Conservation (phyloP, 2,329 filamentous ascomycete species). For the Fusarium hostae region DNA sequence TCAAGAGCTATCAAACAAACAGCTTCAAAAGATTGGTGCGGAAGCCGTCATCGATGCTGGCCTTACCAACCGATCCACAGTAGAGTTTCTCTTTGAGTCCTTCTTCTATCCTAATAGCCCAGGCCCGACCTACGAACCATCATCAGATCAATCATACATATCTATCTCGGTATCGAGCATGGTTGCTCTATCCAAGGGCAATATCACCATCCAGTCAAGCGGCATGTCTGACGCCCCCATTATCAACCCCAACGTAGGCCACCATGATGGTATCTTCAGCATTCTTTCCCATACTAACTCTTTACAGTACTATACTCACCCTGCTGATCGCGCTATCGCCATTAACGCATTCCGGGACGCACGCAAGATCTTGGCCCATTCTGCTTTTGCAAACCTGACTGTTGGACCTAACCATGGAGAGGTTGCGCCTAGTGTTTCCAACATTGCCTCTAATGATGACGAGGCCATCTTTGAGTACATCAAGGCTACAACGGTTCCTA, state of each 20-base stretch:
- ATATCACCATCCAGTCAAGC: constrained; percentile 2
- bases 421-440: background rate
- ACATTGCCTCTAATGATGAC: background rate
- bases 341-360: constrained; percentile 9
- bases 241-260: constrained; percentile 18
- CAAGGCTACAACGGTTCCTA: constrained; percentile 5
- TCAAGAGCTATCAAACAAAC: background rate
- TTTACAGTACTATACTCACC: constrained; percentile 4
- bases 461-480: constrained; percentile 15
- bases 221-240: constrained; percentile 6
- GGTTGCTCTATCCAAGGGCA: constrained; percentile 9
- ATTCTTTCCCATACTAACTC: background rate
- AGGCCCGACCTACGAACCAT: constrained; percentile 4
- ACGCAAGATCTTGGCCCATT: constrained; percentile 12
- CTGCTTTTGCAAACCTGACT: background rate
- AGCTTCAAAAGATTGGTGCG: background rate
- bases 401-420: constrained; percentile 1
- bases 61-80: constrained; percentile 6
- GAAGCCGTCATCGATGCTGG: constrained; percentile 8
- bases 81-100: constrained; percentile 23
- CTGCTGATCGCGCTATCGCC: constrained; percentile 7
- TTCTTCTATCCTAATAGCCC: constrained; percentile 15
- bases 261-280: too few relatives aligned
- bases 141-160: background rate
- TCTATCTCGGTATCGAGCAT: constrained; percentile 12